Evolutionary conservation across 2,329 filamentous ascomycete genomes (phyloP).

Genomic region (Dothideomycetes sp.): DNA sequence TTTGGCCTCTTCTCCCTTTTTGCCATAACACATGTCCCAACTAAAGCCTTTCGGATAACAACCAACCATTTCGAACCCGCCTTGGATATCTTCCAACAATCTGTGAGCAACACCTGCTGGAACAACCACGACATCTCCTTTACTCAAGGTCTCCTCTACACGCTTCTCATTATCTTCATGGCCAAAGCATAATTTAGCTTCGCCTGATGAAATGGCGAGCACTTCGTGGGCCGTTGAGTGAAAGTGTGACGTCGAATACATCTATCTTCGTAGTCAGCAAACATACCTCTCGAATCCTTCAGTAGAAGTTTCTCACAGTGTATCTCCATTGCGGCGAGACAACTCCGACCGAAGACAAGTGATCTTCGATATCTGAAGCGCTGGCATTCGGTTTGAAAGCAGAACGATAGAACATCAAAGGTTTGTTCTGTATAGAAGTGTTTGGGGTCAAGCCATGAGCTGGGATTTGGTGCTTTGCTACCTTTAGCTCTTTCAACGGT

Average conservation of each 20-base stretch:
- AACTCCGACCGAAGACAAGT: slow-evolving; percentile 44
- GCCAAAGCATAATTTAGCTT: slow-evolving; percentile 56
- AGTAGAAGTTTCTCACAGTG: slow-evolving; percentile 27
- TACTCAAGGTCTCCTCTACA: slow-evolving; percentile 47
- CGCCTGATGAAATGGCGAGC: slow-evolving; percentile 49
- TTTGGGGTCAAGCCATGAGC: slow-evolving; percentile 51
- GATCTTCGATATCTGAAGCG: slow-evolving; percentile 46
- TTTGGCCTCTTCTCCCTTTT: slow-evolving; percentile 45
- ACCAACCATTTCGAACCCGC: slow-evolving; percentile 58
- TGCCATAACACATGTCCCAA: slow-evolving; percentile 68
- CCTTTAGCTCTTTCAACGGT: slow-evolving; percentile 42
- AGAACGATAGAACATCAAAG: slow-evolving; percentile 57
- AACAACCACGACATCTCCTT: slow-evolving; percentile 56
- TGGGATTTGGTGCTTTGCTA: slow-evolving; percentile 53
- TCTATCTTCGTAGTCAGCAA: slow-evolving; percentile 24
- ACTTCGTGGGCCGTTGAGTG: slow-evolving; percentile 61
- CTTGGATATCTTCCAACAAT: slow-evolving; percentile 47
- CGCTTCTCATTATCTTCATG: slow-evolving; percentile 51
- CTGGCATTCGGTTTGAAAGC: slow-evolving; percentile 40
- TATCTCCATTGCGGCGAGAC: slow-evolving; percentile 59
- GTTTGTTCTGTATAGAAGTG: slow-evolving; percentile 53
- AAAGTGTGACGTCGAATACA: slow-evolving; percentile 59
- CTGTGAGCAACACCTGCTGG: slow-evolving; percentile 59
- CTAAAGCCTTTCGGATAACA: slow-evolving; percentile 49
- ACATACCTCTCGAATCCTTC: not conserved